Evolutionary conservation across 768 basidiomycete genomes (phyloP), one percentile per base, ranked within the genome.

Genomic region (Candolleomyces aberdarensis): DNA sequence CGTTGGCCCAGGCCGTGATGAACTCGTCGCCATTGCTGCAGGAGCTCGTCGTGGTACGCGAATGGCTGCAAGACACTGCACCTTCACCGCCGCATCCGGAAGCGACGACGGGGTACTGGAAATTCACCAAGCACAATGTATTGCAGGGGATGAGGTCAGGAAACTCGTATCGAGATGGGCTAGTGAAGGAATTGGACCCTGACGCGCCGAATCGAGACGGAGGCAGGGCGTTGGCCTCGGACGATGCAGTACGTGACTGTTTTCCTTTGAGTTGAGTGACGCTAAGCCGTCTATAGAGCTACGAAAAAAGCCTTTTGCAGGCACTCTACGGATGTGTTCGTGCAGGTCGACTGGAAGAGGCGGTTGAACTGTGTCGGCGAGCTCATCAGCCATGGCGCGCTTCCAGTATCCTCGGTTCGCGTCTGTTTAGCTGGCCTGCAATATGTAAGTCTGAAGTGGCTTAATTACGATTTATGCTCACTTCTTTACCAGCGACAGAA

Each of bases 331-430:
- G 87, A 26, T 88, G 89, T 63, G 80, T 98, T 3, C 86, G 96
- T 44, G 87, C 90, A 5, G 96, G 96, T n/a, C 78, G 87, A 61
- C 72, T 96, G 31, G 91, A 91, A 11, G 88, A 92, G 11, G 96
- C 95, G 0, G 78, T 95, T 4, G 88, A 92, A 39, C 74, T 94
- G 17, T 95, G 93, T 69, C 78, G 87, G 64, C 85, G 85, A 66
- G 89, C 90, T 0, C 88, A 94, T 63, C 92, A 96, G 64, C 90
- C 93, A 0, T 98, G 96, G 96, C 82, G 94, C 22, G 93, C 94
- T 2, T 94, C 95, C 1, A 91, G 87, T 58, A 84, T 98, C 47
- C 86, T 91, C 6, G 96, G 96, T 1, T 89, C 92, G 1, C 72
- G 86, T 31, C 71, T 94, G 19, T 96, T 93, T 68, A 79, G 81